Evolutionary conservation across 306 rosid species (phyloP).

Genomic region (Pterocarpus macrocarpus): DNA sequence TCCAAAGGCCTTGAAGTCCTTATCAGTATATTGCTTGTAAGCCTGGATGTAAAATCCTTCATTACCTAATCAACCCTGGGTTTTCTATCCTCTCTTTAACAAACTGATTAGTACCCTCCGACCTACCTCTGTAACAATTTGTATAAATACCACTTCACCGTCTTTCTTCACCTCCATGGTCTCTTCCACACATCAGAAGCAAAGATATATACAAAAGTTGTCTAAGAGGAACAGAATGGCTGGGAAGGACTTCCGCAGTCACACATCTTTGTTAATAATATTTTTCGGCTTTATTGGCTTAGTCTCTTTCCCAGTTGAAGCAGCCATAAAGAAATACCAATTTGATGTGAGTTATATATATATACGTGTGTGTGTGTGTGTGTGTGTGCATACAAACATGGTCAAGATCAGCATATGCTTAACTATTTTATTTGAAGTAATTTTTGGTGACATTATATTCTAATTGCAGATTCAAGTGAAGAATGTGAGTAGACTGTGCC

Average conservation of each 20-base stretch:
- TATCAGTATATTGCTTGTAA: constrained; percentile 71
- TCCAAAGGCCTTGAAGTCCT: constrained; percentile 64
- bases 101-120: constrained; percentile 20
- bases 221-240: constrained; percentile 53
- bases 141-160: constrained; percentile 50
- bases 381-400: background rate
- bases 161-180: constrained; percentile 34
- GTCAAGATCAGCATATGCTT: constrained; percentile 15
- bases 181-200: constrained; percentile 39
- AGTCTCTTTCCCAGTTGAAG: constrained; percentile 66
- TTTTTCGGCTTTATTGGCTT: constrained; percentile 58
- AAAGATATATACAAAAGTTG: constrained; percentile 32
- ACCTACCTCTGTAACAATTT: constrained; percentile 41
- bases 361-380: background rate
- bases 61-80: constrained; percentile 51
- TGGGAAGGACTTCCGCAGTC: constrained; percentile 37
- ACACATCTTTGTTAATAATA: constrained; percentile 39
- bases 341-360: constrained; percentile 72
- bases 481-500: constrained; percentile 86
- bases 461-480: constrained; percentile 74
- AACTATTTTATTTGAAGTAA: constrained; percentile 2
- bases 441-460: constrained; percentile 17
- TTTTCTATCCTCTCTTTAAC: constrained; percentile 37
- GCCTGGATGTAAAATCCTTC: constrained; percentile 60
- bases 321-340: constrained; percentile 78